These are phyloP conservation scores for Penicillium macrosclerotiorum DNA, from an alignment of 495 filamentous ascomycete species.

Conservation along the genomic window DNA sequence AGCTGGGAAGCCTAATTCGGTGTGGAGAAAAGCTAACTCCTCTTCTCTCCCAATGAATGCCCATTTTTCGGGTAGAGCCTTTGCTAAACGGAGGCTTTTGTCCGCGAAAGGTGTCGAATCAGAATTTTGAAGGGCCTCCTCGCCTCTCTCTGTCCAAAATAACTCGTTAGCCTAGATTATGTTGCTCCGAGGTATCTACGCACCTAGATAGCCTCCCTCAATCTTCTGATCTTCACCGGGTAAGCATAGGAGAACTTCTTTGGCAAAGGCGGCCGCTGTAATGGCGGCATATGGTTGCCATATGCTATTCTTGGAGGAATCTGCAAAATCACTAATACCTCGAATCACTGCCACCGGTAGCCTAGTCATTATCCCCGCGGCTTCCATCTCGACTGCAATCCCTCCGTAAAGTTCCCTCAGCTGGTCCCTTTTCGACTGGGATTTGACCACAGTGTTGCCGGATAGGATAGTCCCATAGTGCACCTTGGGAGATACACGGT, in stretches of 20 bases:
- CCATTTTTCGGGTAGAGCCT: neutral
- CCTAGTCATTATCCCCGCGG: conserved; percentile 29
- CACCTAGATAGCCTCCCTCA: neutral
- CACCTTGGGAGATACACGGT: conserved; percentile 4
- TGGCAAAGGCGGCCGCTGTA: conserved; percentile 16
- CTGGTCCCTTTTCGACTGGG: conserved; percentile 2
- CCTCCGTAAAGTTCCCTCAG: conserved; percentile 6
- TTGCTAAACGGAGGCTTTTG: neutral
- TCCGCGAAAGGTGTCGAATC: neutral
- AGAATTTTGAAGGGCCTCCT: neutral
- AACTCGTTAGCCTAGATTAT: neutral
- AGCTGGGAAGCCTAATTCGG: neutral
- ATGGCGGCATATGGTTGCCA: conserved; percentile 31
- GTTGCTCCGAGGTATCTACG: neutral
- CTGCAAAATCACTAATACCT: conserved; percentile 31
- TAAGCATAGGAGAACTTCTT: conserved; percentile 4
- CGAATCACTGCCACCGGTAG: conserved; percentile 22
- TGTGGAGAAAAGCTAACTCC: neutral
- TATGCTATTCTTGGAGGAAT: conserved; percentile 26
- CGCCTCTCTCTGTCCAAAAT: neutral
- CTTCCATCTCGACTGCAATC: conserved; percentile 36
- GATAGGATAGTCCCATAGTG: conserved; percentile 11
- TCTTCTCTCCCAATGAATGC: neutral
- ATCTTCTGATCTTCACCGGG: neutral
- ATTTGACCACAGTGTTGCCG: conserved; percentile 8